phyloP scores from a whole-genome alignment of 305 asterid genomes.

The Plantago coronopus region DNA sequence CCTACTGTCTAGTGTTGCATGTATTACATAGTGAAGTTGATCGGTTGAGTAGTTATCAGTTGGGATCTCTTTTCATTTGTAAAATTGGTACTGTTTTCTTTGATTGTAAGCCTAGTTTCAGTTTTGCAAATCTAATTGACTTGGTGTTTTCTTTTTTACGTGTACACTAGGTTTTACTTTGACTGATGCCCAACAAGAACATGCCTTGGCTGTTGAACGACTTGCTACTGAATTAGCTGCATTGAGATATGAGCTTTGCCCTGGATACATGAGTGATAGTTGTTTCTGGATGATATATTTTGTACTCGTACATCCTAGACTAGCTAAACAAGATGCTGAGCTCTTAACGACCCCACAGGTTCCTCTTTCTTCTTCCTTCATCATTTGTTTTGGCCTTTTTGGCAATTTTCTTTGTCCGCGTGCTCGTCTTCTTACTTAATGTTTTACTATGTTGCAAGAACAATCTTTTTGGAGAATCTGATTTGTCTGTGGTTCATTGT shows the following conservation, averaged over 20 bases:
- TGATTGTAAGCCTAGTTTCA: neutral
- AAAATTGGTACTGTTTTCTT: slow-evolving; percentile 2
- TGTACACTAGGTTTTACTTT: slow-evolving; percentile 55
- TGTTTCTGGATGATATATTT: slow-evolving; percentile 95
- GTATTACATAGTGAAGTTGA: neutral
- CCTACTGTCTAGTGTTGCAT: too few species aligned
- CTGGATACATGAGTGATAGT: slow-evolving; percentile 80
- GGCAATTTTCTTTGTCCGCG: slow-evolving; percentile 8
- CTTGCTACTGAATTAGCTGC: slow-evolving; percentile 83
- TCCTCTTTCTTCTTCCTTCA: slow-evolving; percentile 19
- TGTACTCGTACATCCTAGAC: slow-evolving; percentile 83
- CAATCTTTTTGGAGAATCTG: slow-evolving; percentile 7
- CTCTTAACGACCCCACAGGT: slow-evolving; percentile 87
- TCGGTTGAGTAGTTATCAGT: too few species aligned
- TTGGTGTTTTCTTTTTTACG: slow-evolving; percentile 19
- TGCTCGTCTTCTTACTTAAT: neutral
- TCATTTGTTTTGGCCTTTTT: slow-evolving; percentile 8
- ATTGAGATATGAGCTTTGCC: slow-evolving; percentile 86
- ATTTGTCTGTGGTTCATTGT: slow-evolving; percentile 14
- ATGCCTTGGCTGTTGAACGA: slow-evolving; percentile 82
- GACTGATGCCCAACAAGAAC: slow-evolving; percentile 93
- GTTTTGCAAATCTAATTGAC: neutral
- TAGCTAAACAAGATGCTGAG: slow-evolving; percentile 58
- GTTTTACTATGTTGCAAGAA: neutral
- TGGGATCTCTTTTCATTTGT: too few species aligned